phyloP scores from a whole-genome alignment of 2,329 filamentous ascomycete genomes.

The Ophiostoma australiae region DNA sequence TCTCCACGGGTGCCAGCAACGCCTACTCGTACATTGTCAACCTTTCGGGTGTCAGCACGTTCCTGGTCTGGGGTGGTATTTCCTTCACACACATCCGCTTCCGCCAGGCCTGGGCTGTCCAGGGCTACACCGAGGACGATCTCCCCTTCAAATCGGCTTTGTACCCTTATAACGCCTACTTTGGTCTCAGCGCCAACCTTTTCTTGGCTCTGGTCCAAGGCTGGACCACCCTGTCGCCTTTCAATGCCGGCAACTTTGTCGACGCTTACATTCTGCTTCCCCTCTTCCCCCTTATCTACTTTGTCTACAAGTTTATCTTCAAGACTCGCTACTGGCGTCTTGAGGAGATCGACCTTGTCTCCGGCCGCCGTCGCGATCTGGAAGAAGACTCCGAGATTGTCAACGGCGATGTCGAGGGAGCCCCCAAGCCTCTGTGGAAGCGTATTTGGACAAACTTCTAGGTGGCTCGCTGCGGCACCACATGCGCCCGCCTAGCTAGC shows the following conservation, averaged over 20 bases:
- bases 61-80: slow-evolving; percentile 67
- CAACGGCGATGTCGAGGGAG: slow-evolving; percentile 29
- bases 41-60: slow-evolving; percentile 63
- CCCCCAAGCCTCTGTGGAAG: slow-evolving; percentile 40
- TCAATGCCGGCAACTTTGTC: slow-evolving; percentile 55
- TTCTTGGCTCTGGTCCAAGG: slow-evolving; percentile 59
- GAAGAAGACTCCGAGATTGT: slow-evolving; percentile 42
- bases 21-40: slow-evolving; percentile 68
- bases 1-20: slow-evolving; percentile 59
- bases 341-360: slow-evolving; percentile 53
- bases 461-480: background rate
- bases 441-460: slow-evolving; percentile 39
- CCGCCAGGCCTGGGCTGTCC: slow-evolving; percentile 55
- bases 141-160: slow-evolving; percentile 52
- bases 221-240: slow-evolving; percentile 56
- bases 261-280: slow-evolving; percentile 59
- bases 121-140: slow-evolving; percentile 51
- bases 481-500: too few species aligned
- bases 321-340: slow-evolving; percentile 48
- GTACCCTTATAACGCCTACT: slow-evolving; percentile 57
- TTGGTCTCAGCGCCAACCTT: slow-evolving; percentile 52
- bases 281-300: slow-evolving; percentile 54
- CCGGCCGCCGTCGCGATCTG: slow-evolving; percentile 51
- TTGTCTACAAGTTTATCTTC: slow-evolving; percentile 51
- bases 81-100: slow-evolving; percentile 68